Evolutionary conservation across 352 stramenopile species (phyloP).

Genomic region (Phytophthora constricta): DNA sequence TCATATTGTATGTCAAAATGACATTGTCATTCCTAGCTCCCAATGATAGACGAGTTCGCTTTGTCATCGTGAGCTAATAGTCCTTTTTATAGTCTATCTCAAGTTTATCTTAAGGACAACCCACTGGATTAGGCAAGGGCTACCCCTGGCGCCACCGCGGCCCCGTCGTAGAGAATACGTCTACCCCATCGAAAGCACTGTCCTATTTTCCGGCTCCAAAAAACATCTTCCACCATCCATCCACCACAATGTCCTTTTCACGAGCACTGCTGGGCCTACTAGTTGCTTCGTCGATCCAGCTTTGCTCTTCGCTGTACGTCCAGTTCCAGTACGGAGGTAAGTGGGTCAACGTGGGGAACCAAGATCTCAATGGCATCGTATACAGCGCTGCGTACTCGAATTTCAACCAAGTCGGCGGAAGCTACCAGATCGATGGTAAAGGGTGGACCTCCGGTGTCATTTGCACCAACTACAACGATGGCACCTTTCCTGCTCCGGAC

Average conservation of each 20-base stretch:
- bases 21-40: too few relatives aligned
- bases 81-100: too few relatives aligned
- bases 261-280: neutral
- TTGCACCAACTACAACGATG: neutral
- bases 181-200: too few relatives aligned
- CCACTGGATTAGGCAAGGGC: too few relatives aligned
- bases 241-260: neutral
- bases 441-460: neutral
- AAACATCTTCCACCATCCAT: too few relatives aligned
- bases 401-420: constrained; percentile 6
- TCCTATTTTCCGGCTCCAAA: too few relatives aligned
- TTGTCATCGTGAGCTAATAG: too few relatives aligned
- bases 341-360: constrained; percentile 9
- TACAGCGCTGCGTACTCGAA: constrained; percentile 8
- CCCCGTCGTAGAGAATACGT: too few relatives aligned
- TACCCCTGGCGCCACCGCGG: too few relatives aligned
- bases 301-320: neutral
- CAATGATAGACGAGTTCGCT: too few relatives aligned
- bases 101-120: too few relatives aligned
- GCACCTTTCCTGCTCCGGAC: neutral
- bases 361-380: neutral
- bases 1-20: too few relatives aligned
- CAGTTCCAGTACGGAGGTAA: constrained; percentile 14
- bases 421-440: neutral
- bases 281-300: neutral